Evolutionary conservation across 768 basidiomycete species (phyloP).

Genomic region (Leccinellum rugosiceps): DNA sequence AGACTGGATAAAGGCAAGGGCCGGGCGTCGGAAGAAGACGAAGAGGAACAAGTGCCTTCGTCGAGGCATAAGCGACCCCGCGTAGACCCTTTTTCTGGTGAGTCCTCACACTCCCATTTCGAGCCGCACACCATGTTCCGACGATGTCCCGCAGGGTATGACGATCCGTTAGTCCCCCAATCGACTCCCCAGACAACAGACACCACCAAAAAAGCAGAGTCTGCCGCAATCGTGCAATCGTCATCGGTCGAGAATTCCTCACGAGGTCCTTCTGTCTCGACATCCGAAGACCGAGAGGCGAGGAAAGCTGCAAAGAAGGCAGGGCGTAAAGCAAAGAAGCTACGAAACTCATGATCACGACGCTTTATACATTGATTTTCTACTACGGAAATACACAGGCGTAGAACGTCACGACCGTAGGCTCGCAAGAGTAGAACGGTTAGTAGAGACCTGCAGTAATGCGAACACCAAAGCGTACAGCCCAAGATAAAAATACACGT

Average conservation of each 20-base stretch:
- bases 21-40: slow-evolving; percentile 33
- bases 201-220: slow-evolving; percentile 11
- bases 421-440: slow-evolving; percentile 15
- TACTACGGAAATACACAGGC: slow-evolving; percentile 9
- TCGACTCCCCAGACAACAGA: neutral
- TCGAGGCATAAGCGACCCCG: slow-evolving; percentile 49
- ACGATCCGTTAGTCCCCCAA: slow-evolving; percentile 14
- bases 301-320: slow-evolving; percentile 33
- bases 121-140: neutral
- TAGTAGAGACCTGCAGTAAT: slow-evolving; percentile 10
- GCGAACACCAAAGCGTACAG: slow-evolving; percentile 28
- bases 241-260: slow-evolving; percentile 6
- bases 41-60: slow-evolving; percentile 7
- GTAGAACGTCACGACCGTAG: slow-evolving; percentile 12
- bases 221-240: neutral
- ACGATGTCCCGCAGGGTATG: slow-evolving; percentile 27
- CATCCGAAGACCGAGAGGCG: slow-evolving; percentile 22
- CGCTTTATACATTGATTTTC: slow-evolving; percentile 16
- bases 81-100: slow-evolving; percentile 69
- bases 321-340: slow-evolving; percentile 33
- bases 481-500: slow-evolving; percentile 28
- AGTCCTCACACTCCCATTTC: neutral
- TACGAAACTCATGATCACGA: neutral
- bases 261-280: slow-evolving; percentile 20
- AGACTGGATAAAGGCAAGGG: slow-evolving; percentile 34